Evolutionary conservation across 305 asterid genomes (phyloP), one percentile per base, ranked within the genome.

Genomic region (Coffea humblotiana): DNA sequence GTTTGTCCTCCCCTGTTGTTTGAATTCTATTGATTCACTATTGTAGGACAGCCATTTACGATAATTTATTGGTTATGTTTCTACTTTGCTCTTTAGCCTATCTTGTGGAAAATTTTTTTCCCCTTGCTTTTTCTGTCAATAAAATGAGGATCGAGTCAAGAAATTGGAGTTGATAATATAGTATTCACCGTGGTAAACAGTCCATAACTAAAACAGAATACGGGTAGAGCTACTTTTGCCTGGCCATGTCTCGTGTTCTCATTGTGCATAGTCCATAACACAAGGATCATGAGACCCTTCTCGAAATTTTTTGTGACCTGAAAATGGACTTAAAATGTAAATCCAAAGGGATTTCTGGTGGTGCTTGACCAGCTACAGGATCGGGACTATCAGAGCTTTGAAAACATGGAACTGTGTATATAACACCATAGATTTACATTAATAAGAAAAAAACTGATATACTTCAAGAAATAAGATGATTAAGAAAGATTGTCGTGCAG

Each of bases 1-100:
- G 61, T 72, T 79, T 72, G 52, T 79, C 48, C 40, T 49, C 16
- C 63, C 69, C 54, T 3, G 77, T 47, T 58, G 7, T 35, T 35
- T 79, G 43, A 49, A 65, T 73, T 79, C 35, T 65, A 64, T 72
- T 79, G 52, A 48, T 72, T 65, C 47, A 40, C 48, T 48, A 23
- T 48, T 79, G 64, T 49, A 18, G 16, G 78, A 9, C 14, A 37
- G n/a, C 21, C 52, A 69, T 18, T 40, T 40, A 37, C 25, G n/a
- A 25, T 64, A 25, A 64, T 64, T 6, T 64, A 25, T 70, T 11
- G 14, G 6, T 23, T 43, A 35, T 69, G 74, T 69, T 69, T 69
- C 74, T 19, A 19, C 72, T 35, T 68, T 1, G 37, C 25, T n/a
- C 19, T 64, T 10, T 25, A 23, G n/a, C n/a, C 1, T 40, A 40